Evolutionary conservation across 441 rosid genomes (phyloP).

Genomic region (Croton setiger): DNA sequence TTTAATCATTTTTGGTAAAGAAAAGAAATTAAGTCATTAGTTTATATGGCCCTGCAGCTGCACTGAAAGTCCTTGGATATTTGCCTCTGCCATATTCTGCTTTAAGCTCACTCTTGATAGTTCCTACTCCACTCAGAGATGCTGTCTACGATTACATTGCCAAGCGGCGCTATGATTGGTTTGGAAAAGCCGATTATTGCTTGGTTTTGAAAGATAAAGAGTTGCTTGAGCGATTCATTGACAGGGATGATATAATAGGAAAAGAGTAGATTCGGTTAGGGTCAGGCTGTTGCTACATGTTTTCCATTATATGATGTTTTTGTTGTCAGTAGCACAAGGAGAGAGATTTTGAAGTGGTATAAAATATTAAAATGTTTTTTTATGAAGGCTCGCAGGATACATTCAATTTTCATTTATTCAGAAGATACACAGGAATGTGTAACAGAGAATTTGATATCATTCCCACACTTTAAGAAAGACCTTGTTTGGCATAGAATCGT

Average conservation of each 20-base stretch:
- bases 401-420: no score
- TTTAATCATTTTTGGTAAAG: neutral
- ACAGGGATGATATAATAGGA: conserved; percentile 65
- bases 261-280: conserved; percentile 18
- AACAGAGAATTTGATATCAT: no score
- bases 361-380: no score
- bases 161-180: conserved; percentile 70
- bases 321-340: no score
- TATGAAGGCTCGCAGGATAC: no score
- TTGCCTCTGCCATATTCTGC: conserved; percentile 78
- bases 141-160: conserved; percentile 78
- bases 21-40: neutral
- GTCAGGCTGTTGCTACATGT: neutral
- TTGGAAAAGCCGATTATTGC: conserved; percentile 72
- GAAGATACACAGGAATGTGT: no score
- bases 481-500: no score
- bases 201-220: conserved; percentile 67
- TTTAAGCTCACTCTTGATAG: conserved; percentile 43
- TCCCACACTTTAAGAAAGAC: no score
- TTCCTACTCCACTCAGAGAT: conserved; percentile 82
- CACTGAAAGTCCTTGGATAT: conserved; percentile 69
- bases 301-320: neutral
- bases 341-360: no score
- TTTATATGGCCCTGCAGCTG: conserved; percentile 57
- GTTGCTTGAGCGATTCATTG: conserved; percentile 75